phyloP scores from a whole-genome alignment of 495 filamentous ascomycete genomes.

The Acidomyces sp. region DNA sequence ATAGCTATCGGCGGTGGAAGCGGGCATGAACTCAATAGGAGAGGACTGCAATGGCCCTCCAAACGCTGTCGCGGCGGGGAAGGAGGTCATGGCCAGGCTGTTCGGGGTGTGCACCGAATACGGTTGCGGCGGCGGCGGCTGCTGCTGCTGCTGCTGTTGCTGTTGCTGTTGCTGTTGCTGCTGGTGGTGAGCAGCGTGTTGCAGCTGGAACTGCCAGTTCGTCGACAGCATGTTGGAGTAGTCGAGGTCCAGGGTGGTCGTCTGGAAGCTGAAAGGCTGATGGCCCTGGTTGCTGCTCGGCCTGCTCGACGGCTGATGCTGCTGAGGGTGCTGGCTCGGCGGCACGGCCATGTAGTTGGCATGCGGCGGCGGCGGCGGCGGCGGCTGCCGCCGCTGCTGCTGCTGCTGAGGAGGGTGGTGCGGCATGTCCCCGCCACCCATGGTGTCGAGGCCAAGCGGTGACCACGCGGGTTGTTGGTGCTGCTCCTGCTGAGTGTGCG shows the following conservation, averaged over 20 bases:
- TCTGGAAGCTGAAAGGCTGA: constrained; percentile 16
- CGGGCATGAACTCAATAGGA: constrained; percentile 58
- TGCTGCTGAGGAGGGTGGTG: constrained; percentile 7
- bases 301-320: constrained; percentile 7
- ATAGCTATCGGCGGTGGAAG: constrained; percentile 38
- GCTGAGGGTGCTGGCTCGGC: constrained; percentile 8
- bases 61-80: constrained; percentile 33
- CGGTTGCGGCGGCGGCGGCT: no score
- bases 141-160: constrained; percentile 33
- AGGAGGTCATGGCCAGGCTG: constrained; percentile 29
- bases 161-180: constrained; percentile 38
- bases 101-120: constrained; percentile 7
- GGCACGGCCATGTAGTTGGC: constrained; percentile 3
- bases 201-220: constrained; percentile 36
- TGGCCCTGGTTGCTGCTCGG: constrained; percentile 11
- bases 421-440: constrained; percentile 11
- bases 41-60: constrained; percentile 42
- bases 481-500: constrained; percentile 2
- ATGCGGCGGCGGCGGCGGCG: constrained; percentile 1
- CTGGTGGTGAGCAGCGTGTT: constrained; percentile 36
- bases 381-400: constrained; percentile 7
- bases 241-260: constrained; percentile 8
- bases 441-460: constrained; percentile 16
- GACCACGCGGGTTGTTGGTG: constrained; percentile 18
- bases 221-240: constrained; percentile 28